These are phyloP conservation scores for Trichothecium sympodiale DNA, from an alignment of 2,329 filamentous ascomycete species.

Conservation along the genomic window DNA sequence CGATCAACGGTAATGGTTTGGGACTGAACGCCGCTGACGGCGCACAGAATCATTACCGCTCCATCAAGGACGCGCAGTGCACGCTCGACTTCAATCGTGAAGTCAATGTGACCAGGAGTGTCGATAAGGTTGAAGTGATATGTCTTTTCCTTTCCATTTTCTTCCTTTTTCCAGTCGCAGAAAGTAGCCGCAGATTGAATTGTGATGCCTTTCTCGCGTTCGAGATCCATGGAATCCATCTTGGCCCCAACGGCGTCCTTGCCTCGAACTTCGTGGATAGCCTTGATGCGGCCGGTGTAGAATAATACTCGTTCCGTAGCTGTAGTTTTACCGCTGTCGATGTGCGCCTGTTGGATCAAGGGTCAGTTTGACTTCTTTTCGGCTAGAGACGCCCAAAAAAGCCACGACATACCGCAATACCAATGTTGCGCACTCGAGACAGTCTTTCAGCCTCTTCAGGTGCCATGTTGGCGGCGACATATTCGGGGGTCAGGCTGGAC, in stretches of 20 bases:
- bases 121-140: slow-evolving; percentile 99
- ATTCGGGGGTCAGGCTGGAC: slow-evolving; percentile 40
- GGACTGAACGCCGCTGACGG: slow-evolving; percentile 91
- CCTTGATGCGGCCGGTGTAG: slow-evolving; percentile 94
- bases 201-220: slow-evolving; percentile 96
- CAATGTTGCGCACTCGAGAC: slow-evolving; percentile 84
- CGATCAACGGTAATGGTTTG: slow-evolving; percentile 97
- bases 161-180: slow-evolving; percentile 88
- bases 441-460: slow-evolving; percentile 69
- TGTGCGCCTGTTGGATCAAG: slow-evolving; percentile 58
- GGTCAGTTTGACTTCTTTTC: not conserved
- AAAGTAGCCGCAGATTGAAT: slow-evolving; percentile 98
- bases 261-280: slow-evolving; percentile 92
- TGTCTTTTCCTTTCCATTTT: slow-evolving; percentile 72
- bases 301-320: slow-evolving; percentile 93
- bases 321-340: slow-evolving; percentile 97
- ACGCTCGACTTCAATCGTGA: slow-evolving; percentile 96
- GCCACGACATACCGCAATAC: slow-evolving; percentile 63
- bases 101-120: slow-evolving; percentile 96
- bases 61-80: slow-evolving; percentile 90
- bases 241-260: slow-evolving; percentile 94
- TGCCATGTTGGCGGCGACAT: slow-evolving; percentile 67
- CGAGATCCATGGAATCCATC: slow-evolving; percentile 99
- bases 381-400: not conserved
- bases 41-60: slow-evolving; percentile 96